Percentiles rank a stretch among this genome's conserved stretches.
phyloP scores from a whole-genome alignment of 768 basidiomycete genomes.

The Lentinula sp. region DNA sequence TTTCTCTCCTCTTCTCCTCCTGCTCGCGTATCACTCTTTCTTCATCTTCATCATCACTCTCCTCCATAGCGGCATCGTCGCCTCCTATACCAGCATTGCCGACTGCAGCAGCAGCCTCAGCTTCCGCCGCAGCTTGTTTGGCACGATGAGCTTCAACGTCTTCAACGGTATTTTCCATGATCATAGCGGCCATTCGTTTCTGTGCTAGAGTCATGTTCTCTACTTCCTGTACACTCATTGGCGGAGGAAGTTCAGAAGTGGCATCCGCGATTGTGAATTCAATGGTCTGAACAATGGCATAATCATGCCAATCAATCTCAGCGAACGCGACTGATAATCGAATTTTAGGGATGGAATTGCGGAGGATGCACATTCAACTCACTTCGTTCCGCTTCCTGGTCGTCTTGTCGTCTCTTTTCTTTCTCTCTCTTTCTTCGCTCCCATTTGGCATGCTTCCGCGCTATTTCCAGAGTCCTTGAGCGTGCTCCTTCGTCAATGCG shows the following conservation, averaged over 20 bases:
- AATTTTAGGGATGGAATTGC: neutral
- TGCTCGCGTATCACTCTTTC: conserved; percentile 63
- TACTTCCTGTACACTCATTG: conserved; percentile 92
- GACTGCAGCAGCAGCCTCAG: conserved; percentile 78
- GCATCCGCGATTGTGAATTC: conserved; percentile 95
- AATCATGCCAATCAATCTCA: conserved; percentile 99
- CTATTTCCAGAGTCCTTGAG: conserved; percentile 76
- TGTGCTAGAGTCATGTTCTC: conserved; percentile 96
- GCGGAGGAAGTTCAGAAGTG: conserved; percentile 88
- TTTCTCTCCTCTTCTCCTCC: conserved; percentile 62
- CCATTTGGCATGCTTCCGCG: conserved; percentile 81
- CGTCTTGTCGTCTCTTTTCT: conserved; percentile 82
- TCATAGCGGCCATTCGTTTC: conserved; percentile 97
- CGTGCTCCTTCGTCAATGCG: conserved; percentile 59
- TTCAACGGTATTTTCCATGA: conserved; percentile 91
- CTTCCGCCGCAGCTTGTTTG: conserved; percentile 79
- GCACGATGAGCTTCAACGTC: conserved; percentile 81
- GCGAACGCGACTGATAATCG: conserved; percentile 72
- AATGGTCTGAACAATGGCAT: conserved; percentile 95
- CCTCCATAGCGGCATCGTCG: conserved; percentile 75
- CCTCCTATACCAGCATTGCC: conserved; percentile 51
- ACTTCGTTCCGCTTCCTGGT: conserved; percentile 89
- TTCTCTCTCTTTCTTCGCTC: conserved; percentile 78
- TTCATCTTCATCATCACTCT: conserved; percentile 76
- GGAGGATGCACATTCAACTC: conserved; percentile 25